Conservation (phyloP, 2,329 filamentous ascomycete genomes). For the Pseudogymnoascus sp. region DNA sequence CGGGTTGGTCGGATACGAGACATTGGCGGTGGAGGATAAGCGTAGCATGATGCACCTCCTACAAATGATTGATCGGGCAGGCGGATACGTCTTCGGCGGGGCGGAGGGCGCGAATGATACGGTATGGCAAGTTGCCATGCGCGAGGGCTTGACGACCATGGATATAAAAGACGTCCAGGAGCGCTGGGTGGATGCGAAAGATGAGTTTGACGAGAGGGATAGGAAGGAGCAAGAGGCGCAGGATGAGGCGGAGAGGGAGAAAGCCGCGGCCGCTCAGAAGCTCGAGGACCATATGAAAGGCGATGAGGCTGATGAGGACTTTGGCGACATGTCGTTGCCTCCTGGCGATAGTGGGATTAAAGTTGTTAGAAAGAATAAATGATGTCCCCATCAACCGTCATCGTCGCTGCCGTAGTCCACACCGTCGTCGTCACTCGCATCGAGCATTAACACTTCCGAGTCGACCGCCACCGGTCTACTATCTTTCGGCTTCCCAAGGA, state of each 20-base stretch:
- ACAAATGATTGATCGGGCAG: conserved; percentile 80
- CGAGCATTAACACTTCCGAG: conserved; percentile 36
- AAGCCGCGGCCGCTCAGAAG: conserved; percentile 25
- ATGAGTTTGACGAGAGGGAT: conserved; percentile 77
- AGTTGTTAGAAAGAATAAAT: conserved; percentile 56
- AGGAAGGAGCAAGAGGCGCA: conserved; percentile 67
- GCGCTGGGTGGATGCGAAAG: conserved; percentile 86
- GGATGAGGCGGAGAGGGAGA: conserved; percentile 31
- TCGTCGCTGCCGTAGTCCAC: conserved; percentile 39
- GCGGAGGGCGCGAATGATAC: conserved; percentile 90
- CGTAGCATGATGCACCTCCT: conserved; percentile 92
- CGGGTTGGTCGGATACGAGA: conserved; percentile 83
- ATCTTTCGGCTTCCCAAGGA: conserved; percentile 29
- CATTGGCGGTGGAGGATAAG: conserved; percentile 92
- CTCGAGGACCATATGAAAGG: conserved; percentile 17
- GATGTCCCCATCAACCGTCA: conserved; percentile 33
- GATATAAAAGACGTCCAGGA: conserved; percentile 89
- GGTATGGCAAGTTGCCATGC: conserved; percentile 95
- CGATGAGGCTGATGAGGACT: conserved; percentile 38
- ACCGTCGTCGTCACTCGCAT: conserved; percentile 39
- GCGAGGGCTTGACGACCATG: conserved; percentile 63
- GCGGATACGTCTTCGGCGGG: conserved; percentile 85
- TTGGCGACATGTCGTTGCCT: conserved; percentile 42
- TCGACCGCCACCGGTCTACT: conserved; percentile 21
- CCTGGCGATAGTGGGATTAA: conserved; percentile 59